Conservation (phyloP, 495 filamentous ascomycete genomes). For the Penicillium antarcticum region DNA sequence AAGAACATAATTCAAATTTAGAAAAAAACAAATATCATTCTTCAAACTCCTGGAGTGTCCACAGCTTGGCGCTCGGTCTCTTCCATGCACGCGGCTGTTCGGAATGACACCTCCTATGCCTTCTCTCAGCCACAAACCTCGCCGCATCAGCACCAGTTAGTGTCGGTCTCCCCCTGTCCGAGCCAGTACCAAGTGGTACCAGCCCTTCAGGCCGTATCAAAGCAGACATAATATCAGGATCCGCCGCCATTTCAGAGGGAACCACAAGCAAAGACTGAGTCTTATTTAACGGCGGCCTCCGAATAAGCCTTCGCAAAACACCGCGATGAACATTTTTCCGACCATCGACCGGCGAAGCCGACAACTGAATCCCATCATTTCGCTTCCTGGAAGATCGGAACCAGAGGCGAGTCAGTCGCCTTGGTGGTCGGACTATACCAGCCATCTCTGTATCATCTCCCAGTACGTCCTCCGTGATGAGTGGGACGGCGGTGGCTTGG, state of each 20-base stretch:
- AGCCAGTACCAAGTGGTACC: conserved; percentile 7
- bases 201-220: conserved; percentile 19
- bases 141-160: conserved; percentile 4
- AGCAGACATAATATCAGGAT: conserved; percentile 23
- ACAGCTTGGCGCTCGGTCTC: conserved; percentile 36
- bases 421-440: conserved; percentile 27
- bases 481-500: conserved; percentile 15
- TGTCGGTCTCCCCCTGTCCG: background rate
- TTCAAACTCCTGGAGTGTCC: conserved; percentile 35
- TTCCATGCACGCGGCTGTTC: conserved; percentile 43
- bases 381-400: conserved; percentile 6
- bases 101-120: conserved; percentile 41
- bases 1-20: too few species aligned
- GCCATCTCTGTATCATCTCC: conserved; percentile 30
- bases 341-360: conserved; percentile 11
- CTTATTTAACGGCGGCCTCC: conserved; percentile 34
- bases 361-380: conserved; percentile 9
- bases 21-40: background rate
- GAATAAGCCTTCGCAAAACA: conserved; percentile 30
- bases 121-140: conserved; percentile 18
- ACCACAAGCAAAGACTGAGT: conserved; percentile 33
- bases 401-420: conserved; percentile 23
- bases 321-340: conserved; percentile 18
- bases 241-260: conserved; percentile 22
- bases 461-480: conserved; percentile 21